These are phyloP conservation scores for Ustilago shanxiensis DNA, from an alignment of 1,284 basidiomycete species.

Conservation along the genomic window DNA sequence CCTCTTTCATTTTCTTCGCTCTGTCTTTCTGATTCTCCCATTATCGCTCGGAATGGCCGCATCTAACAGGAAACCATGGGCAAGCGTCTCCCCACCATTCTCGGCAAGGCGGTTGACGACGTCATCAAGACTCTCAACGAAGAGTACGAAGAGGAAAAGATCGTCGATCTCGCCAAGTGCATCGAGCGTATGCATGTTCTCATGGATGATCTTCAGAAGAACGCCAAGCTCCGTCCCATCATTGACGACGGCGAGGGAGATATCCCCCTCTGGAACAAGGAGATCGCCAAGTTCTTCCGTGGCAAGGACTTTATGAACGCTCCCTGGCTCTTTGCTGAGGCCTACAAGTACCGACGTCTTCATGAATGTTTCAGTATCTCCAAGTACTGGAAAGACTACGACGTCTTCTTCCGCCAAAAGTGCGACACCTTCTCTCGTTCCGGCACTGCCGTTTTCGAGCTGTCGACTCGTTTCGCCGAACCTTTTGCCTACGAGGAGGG, in stretches of 20 bases:
- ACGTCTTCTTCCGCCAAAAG: slow-evolving; percentile 72
- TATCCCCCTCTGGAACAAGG: slow-evolving; percentile 95
- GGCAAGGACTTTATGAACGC: slow-evolving; percentile 95
- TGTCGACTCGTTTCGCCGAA: slow-evolving; percentile 91
- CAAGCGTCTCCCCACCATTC: slow-evolving; percentile 90
- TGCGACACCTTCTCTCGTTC: slow-evolving; percentile 97
- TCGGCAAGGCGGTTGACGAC: slow-evolving; percentile 96
- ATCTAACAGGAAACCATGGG: slow-evolving; percentile 77
- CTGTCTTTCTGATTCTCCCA: background rate
- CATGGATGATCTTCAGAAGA: slow-evolving; percentile 71
- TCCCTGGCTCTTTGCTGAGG: slow-evolving; percentile 78
- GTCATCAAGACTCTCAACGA: slow-evolving; percentile 89
- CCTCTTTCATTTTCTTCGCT: background rate
- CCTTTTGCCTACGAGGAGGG: slow-evolving; percentile 79
- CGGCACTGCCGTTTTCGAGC: slow-evolving; percentile 90
- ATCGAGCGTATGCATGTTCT: slow-evolving; percentile 75
- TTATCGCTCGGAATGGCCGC: background rate
- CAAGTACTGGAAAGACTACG: slow-evolving; percentile 86
- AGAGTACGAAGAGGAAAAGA: slow-evolving; percentile 79
- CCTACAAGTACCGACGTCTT: slow-evolving; percentile 95
- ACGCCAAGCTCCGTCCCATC: slow-evolving; percentile 76
- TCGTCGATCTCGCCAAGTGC: slow-evolving; percentile 87
- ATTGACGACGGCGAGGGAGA: slow-evolving; percentile 94
- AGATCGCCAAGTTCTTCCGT: slow-evolving; percentile 79
- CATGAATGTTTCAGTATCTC: slow-evolving; percentile 95